These are phyloP conservation scores for Penicillium pancosmium DNA, from an alignment of 495 filamentous ascomycete genomes.

Conservation along the genomic window DNA sequence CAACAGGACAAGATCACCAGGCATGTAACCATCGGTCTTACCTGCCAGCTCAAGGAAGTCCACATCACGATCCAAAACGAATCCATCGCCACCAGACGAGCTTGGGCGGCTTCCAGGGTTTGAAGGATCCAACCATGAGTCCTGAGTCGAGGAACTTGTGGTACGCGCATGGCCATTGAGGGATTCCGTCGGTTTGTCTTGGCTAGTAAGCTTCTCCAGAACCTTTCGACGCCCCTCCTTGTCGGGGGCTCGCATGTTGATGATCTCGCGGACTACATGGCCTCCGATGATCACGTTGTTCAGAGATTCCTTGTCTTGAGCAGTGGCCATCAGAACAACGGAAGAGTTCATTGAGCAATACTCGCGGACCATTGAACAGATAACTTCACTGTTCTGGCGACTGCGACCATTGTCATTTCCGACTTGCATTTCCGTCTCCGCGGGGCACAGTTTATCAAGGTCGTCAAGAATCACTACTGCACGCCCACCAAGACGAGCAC, in stretches of 20 bases:
- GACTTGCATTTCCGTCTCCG: constrained; percentile 89
- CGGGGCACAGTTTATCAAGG: constrained; percentile 86
- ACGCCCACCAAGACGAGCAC: constrained; percentile 77
- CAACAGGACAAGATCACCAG: constrained; percentile 84
- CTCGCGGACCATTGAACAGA: constrained; percentile 80
- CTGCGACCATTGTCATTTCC: constrained; percentile 90
- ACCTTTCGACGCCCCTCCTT: constrained; percentile 87
- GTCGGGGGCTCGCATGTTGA: constrained; percentile 84
- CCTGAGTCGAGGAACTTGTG: constrained; percentile 45
- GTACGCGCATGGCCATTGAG: constrained; percentile 43
- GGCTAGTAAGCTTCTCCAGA: constrained; percentile 64
- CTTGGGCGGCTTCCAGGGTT: constrained; percentile 48
- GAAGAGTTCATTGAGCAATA: constrained; percentile 75
- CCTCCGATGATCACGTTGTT: constrained; percentile 79
- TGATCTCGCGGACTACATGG: constrained; percentile 79
- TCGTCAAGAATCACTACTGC: constrained; percentile 89
- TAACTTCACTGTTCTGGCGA: constrained; percentile 85
- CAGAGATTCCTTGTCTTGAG: constrained; percentile 85
- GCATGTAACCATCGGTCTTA: constrained; percentile 96
- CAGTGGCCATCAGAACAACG: constrained; percentile 87
- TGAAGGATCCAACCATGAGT: constrained; percentile 73
- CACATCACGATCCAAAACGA: constrained; percentile 70
- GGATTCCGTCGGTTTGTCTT: constrained; percentile 43
- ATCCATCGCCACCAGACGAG: constrained; percentile 59
- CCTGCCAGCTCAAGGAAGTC: constrained; percentile 93